Base-by-base conservation (phyloP, 1,139 yeast species). In the Saccharomyces hybrid region DNA sequence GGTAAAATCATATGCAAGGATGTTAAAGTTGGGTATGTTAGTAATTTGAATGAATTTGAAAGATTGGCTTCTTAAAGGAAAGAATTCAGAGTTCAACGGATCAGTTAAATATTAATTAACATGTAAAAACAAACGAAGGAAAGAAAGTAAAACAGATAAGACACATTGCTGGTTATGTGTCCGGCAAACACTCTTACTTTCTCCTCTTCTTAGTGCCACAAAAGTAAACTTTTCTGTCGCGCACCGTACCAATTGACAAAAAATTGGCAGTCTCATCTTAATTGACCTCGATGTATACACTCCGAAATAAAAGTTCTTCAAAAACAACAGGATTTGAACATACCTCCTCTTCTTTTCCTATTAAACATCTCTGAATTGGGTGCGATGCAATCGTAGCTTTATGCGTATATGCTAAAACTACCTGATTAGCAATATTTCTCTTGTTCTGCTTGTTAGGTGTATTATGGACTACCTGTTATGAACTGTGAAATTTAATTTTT, bases 301-400 rank as follows among this genome's bases (percentile, higher is more conserved):
- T 50, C 53, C 50, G 28, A 26, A 49, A 48, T 47, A 47, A 38
- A 54, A 42, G 32, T 49, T 32, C 28, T 19, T 32, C 7, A n/a
- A 29, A 32, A 38, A 44, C 38, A 49, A 16, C 3, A 44, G 21
- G 27, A 21, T 27, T 14, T 38, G 27, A 44, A 57, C 62, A 58
- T 55, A 61, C 64, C 60, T 50, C 61, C 72, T 54, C 66, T 63
- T 64, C 70, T 65, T 54, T 66, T 66, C 56, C 63, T 65, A 27
- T 63, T 63, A 44, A 63, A 64, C 70, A 67, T 67, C 28, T 21
- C 49, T 3, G 14, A 46, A 9, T 19, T 42, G 24, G 14, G 9
- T 9, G 27, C 16, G 14, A 32, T 38, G 38, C 21, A 32, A 26
- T 42, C 32, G 32, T 48, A 6, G 19, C 38, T 12, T 11, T 8